These are phyloP conservation scores for Cubamyces sp. DNA, from an alignment of 768 basidiomycete genomes.

Conservation along the genomic window DNA sequence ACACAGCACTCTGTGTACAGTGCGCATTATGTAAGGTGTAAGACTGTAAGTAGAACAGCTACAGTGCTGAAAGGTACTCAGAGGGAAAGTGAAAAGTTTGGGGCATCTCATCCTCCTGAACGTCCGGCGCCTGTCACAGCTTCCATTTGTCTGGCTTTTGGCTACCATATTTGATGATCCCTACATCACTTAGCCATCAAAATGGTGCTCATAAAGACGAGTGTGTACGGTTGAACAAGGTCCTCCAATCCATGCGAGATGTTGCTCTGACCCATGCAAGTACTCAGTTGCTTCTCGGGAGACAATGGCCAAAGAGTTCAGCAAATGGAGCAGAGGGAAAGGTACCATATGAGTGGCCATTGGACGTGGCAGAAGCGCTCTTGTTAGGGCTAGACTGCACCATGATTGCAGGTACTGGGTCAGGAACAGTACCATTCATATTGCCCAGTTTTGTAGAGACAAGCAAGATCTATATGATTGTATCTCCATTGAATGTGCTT, in stretches of 20 bases:
- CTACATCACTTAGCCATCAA: neutral
- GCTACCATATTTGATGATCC: neutral
- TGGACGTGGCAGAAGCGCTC: conserved; percentile 40
- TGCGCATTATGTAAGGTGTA: conserved; percentile 2
- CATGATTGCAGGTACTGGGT: conserved; percentile 39
- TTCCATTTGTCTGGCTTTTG: neutral
- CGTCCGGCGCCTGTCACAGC: no score
- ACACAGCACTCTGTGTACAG: conserved; percentile 7
- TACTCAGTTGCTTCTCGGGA: conserved; percentile 24
- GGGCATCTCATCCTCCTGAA: no score
- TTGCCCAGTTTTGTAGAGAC: conserved; percentile 27
- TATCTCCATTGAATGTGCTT: conserved; percentile 31
- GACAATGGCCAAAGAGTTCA: conserved; percentile 21
- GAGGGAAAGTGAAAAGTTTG: no score
- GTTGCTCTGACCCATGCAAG: neutral
- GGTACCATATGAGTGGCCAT: conserved; percentile 40
- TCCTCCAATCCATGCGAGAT: neutral
- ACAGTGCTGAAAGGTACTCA: no score
- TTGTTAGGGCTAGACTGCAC: conserved; percentile 37
- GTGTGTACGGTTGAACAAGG: neutral
- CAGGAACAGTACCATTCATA: conserved; percentile 27
- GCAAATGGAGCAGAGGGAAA: conserved; percentile 23
- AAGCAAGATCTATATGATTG: conserved; percentile 22
- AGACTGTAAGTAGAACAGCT: conserved; percentile 6
- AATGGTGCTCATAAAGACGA: neutral